These are phyloP conservation scores for Hansenula sp. DNA, from an alignment of 1,139 yeast genomes.

Conservation along the genomic window DNA sequence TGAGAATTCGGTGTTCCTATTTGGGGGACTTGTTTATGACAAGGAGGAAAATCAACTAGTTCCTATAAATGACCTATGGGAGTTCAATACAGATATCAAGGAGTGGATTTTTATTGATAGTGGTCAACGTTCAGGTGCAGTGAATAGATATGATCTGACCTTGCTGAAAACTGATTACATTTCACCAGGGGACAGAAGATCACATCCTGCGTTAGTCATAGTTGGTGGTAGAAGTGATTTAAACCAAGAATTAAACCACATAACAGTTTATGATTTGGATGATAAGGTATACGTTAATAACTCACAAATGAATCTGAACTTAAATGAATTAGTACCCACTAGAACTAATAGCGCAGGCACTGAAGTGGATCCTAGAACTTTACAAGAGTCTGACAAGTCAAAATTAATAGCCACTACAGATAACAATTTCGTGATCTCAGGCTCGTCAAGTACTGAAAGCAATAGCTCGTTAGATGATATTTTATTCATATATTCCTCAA, in stretches of 20 bases:
- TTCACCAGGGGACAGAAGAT: conserved; percentile 37
- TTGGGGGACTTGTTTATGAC: conserved; percentile 54
- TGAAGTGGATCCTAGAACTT: conserved; percentile 10
- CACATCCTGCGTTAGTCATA: conserved; percentile 52
- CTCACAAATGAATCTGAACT: conserved; percentile 21
- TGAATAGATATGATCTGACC: conserved; percentile 48
- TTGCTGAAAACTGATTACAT: conserved; percentile 42
- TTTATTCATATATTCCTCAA: conserved; percentile 14
- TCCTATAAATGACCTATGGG: conserved; percentile 66
- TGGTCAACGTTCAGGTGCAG: conserved; percentile 30
- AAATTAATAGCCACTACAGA: conserved; percentile 14
- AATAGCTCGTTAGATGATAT: conserved; percentile 5
- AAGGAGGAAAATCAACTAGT: conserved; percentile 30
- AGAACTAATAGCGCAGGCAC: conserved; percentile 7
- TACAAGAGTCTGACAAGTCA: conserved; percentile 5
- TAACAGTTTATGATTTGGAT: conserved; percentile 52
- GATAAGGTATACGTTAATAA: conserved; percentile 41
- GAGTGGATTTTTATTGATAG: conserved; percentile 50
- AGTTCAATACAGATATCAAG: conserved; percentile 46
- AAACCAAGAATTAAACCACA: conserved; percentile 37
- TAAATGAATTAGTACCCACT: conserved; percentile 21
- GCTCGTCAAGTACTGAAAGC: conserved; percentile 8
- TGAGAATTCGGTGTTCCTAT: conserved; percentile 48
- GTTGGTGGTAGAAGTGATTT: conserved; percentile 56
- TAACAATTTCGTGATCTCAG: conserved; percentile 15